These are phyloP conservation scores for Lippia alba DNA, from an alignment of 305 asterid species.

Conservation along the genomic window DNA sequence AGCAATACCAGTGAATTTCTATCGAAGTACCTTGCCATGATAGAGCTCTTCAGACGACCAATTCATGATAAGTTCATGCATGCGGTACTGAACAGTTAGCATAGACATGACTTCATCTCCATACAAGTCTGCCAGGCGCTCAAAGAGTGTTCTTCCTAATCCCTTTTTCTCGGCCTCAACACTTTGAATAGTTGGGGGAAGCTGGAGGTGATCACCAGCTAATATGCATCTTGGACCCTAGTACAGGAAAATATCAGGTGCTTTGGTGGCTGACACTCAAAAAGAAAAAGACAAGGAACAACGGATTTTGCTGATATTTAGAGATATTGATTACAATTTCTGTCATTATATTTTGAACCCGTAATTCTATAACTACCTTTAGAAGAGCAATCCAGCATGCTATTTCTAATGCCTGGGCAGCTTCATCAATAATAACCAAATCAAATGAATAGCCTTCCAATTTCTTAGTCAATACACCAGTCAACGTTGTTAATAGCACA, in stretches of 20 bases:
- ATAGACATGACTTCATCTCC: constrained; percentile 81
- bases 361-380: constrained; percentile 61
- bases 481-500: constrained; percentile 88
- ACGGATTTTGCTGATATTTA: not conserved
- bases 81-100: constrained; percentile 99
- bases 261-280: constrained; percentile 19
- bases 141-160: constrained; percentile 91
- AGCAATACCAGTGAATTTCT: constrained; percentile 8
- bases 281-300: not conserved
- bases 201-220: constrained; percentile 97
- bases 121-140: constrained; percentile 88
- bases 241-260: constrained; percentile 23
- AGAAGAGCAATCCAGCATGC: constrained; percentile 98
- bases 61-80: constrained; percentile 93
- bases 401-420: constrained; percentile 98
- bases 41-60: constrained; percentile 96
- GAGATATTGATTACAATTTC: not conserved
- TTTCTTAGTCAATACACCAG: constrained; percentile 81
- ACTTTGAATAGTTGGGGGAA: constrained; percentile 98
- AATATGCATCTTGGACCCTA: constrained; percentile 95
- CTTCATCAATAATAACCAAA: constrained; percentile 95
- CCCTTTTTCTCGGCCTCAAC: constrained; percentile 97
- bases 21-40: constrained; percentile 73
- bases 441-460: constrained; percentile 81
- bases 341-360: constrained; percentile 23